Base-by-base conservation (phyloP, 108 stramenopile species). In the Cyclotella atomus region DNA sequence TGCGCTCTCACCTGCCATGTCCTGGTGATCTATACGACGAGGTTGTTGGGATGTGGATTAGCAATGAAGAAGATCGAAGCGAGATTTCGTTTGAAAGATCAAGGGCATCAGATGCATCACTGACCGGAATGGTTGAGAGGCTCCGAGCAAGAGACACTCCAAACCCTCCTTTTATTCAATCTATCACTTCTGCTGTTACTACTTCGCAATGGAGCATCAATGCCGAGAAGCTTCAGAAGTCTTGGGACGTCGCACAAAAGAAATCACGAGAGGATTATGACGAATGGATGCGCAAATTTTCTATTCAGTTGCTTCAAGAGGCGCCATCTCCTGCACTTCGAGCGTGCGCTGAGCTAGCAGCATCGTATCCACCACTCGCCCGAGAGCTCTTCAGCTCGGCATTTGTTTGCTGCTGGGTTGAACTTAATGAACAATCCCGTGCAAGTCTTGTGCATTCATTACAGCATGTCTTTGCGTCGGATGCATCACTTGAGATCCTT, bases 361-460 rank as follows among this genome's bases (percentile, higher is more conserved):
- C 97, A 82, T 95, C 91, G 19, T 97, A 98, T 70, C 95, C 91
- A 65, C 98, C 97, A 12, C 85, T 99, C 20, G 94, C 98, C 9
- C 74, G 93, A 52, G 97, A 98, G 68, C 81, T 99, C 9, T 97
- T 99, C 64, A 97, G 97, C 77, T 96, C 97, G 1, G 97, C 98
- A 19, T 99, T 99, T 75, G 92, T 93, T 32, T 96, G 92, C 59
- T 97, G 97, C 79, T 99, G 99, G 99, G 76, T 77, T 27, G 90
- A 96, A 33, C 73, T 99, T 27, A 77, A 72, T 45, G 84, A 94
- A 27, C 74, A 82, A 53, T 95, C 90, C 71, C 84, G 89, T 41
- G 43, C 70, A 17, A 79, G 81, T 70, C 84, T 99, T 20, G 80
- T 97, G n/a, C 70, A 87, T 52, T 80, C 97, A 10, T 74, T 98